Percentiles rank a stretch among this genome's conserved stretches.
phyloP scores from a whole-genome alignment of 2,329 filamentous ascomycete genomes.

The Helotiales sp. region DNA sequence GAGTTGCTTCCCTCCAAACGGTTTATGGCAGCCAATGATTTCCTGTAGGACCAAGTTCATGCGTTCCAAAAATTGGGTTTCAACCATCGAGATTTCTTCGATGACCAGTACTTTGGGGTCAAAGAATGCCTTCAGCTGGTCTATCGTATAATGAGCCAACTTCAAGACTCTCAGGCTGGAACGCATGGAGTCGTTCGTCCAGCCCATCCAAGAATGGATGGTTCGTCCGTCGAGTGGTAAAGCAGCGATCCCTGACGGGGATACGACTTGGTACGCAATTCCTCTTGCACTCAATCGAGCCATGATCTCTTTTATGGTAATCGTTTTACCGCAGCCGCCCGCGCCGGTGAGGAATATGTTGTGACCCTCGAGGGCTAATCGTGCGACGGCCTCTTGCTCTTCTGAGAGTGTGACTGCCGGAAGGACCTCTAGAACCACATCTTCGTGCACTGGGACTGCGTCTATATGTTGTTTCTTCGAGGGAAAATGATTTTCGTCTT shows the following conservation, averaged over 20 bases:
- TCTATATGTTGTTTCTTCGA: background rate
- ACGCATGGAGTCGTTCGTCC: conserved; percentile 36
- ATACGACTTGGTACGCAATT: conserved; percentile 33
- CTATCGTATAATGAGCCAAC: background rate
- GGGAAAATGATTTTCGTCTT: background rate
- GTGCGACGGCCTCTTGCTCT: conserved; percentile 34
- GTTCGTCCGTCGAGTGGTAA: conserved; percentile 38
- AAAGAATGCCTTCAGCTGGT: conserved; percentile 12
- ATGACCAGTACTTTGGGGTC: conserved; percentile 33
- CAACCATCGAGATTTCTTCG: conserved; percentile 42
- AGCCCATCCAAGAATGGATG: conserved; percentile 37
- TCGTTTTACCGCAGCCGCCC: conserved; percentile 39
- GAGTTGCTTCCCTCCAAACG: conserved; percentile 40
- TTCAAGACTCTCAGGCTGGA: conserved; percentile 18
- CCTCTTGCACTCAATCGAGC: conserved; percentile 7
- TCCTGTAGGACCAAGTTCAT: conserved; percentile 33
- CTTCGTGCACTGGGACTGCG: background rate
- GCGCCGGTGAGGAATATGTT: conserved; percentile 42
- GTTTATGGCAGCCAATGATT: conserved; percentile 11
- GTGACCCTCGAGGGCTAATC: conserved; percentile 34
- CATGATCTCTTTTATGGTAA: conserved; percentile 35
- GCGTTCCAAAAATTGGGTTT: conserved; percentile 38
- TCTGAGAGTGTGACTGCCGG: conserved; percentile 29
- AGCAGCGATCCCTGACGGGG: conserved; percentile 39
- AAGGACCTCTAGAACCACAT: conserved; percentile 6